These are phyloP conservation scores for Diaporthe sp. DNA, from an alignment of 2,329 filamentous ascomycete species.

Conservation along the genomic window DNA sequence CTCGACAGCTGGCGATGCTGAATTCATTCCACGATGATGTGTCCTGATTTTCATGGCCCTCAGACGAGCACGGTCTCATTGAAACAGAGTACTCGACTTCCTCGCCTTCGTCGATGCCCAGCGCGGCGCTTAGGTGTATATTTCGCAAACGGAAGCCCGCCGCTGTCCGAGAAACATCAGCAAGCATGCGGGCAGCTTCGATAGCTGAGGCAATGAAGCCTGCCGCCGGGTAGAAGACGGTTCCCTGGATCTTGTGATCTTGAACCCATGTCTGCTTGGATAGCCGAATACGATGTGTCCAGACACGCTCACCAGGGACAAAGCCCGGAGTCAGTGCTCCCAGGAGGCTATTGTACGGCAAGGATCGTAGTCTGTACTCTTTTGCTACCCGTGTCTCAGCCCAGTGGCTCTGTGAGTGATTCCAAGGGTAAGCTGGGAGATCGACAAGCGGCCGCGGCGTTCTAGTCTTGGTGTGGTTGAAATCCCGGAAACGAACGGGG, in stretches of 20 bases:
- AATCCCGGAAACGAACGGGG: neutral
- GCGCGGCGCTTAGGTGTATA: neutral
- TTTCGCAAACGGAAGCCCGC: neutral
- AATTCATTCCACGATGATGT: neutral
- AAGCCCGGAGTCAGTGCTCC: neutral
- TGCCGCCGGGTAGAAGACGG: neutral
- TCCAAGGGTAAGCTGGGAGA: constrained; percentile 61
- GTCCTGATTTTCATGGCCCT: neutral
- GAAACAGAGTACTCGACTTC: neutral
- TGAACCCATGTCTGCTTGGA: constrained; percentile 1
- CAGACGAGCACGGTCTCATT: neutral
- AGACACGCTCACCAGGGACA: neutral
- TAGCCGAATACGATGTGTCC: neutral
- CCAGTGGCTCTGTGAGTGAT: constrained; percentile 57
- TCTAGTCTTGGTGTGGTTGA: neutral
- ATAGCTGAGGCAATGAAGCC: neutral
- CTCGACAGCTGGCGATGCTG: neutral
- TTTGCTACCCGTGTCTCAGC: constrained; percentile 51
- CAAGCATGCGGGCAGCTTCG: neutral
- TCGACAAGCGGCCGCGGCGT: constrained; percentile 40
- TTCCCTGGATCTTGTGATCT: neutral
- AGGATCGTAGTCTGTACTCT: constrained; percentile 35
- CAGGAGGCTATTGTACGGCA: neutral
- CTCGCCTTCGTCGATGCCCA: neutral
- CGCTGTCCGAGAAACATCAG: neutral